Base-by-base conservation (phyloP, 257 asterid genomes). In the Osmanthus fragrans region DNA sequence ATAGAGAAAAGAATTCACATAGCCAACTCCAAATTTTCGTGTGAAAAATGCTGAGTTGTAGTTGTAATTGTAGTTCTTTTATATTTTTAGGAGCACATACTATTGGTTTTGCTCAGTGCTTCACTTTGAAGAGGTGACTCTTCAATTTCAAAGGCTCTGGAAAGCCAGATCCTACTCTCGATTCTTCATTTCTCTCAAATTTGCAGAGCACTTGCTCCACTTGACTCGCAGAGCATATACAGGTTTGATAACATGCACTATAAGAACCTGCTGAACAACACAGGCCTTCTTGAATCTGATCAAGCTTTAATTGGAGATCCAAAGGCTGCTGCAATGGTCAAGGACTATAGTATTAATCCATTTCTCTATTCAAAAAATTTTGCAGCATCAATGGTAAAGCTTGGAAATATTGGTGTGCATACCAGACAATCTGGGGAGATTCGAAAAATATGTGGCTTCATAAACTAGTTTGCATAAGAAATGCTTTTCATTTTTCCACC, bases 261-360 rank as follows among this genome's bases (percentile, higher is more conserved):
- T 80, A 80, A 65, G 63, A 92, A 89, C 86, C 67, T 92, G 9
- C 39, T 86, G 37, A 80, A 47, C 77, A 88, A 91, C 54, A 47
- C 88, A 7, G 96, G 86, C n/a, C 91, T 92, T 37, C 92, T 92
- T 56, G 92, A 88, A 65, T 91, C 97, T 16, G 97, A 92, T 75
- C 95, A 89, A 67, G 96, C 97, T 8, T 69, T 92, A 63, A 73
- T 88, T 58, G 70, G 75, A 1, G 82, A 88, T 77, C 87, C 91
- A 4, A 79, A 71, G 72, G 85, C 96, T 21, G 93, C 91, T 64
- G 82, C 75, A 30, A 82, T 93, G 91, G 96, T 91, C 4, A 74
- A 79, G 33, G 68, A 73, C 13, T 91, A 89, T 11, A 87, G 96
- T 69, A 32, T 18, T 0, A 79, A 91, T 73, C 86, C 89, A 0